Base-by-base conservation (phyloP, 2,329 filamentous ascomycete genomes). In the Fusarium nematophilum region DNA sequence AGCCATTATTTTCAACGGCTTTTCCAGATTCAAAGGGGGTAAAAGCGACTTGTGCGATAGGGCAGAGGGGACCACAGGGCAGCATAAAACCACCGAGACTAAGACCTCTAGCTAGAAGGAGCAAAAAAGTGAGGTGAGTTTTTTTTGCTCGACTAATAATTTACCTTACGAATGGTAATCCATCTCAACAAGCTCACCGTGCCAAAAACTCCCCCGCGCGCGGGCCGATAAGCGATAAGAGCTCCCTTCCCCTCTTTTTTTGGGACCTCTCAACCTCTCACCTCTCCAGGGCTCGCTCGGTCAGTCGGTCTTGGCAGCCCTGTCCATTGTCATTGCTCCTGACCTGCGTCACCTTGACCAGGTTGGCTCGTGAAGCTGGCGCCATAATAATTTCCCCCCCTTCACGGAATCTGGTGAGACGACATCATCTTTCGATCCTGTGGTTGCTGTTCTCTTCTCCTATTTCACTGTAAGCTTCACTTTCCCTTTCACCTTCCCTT, bases 161-260 rank as follows among this genome's bases (percentile, higher is more conserved):
- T 52, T 21, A 52, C 53, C 45, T 55, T 60, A 60, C 56, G 50
- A 60, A 60, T 62, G 37, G 56, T 56, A 56, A 64, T 52, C 58
- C 58, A 48, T 55, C 54, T 36, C 44, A 40, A 53, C 44, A 53
- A 59, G 54, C 56, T 64, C 51, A 62, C 40, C 61, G 57, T 62
- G 43, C 27, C 15, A 14, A 39, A 34, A 21, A 47, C 30, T 59
- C 40, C 50, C 62, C 65, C 62, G 33, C 64, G 57, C 66, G 62
- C 64, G 62, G 57, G 43, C 61, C 66, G 66, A 69, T 69, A 69
- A 69, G 62, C 64, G 66, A 69, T 65, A 68, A 69, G 66, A 64
- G 65, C 59, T 69, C 58, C 34, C 42, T 57, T 50, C 64, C 43
- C 47, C 44, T 52, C 44, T 48, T 52, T 53, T 37, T 14, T 50